A percentile compares a stretch with the other conserved stretches of the same genome.
Evolutionary conservation across 2,329 filamentous ascomycete genomes (phyloP).

Genomic region (Cladosporium sp.): DNA sequence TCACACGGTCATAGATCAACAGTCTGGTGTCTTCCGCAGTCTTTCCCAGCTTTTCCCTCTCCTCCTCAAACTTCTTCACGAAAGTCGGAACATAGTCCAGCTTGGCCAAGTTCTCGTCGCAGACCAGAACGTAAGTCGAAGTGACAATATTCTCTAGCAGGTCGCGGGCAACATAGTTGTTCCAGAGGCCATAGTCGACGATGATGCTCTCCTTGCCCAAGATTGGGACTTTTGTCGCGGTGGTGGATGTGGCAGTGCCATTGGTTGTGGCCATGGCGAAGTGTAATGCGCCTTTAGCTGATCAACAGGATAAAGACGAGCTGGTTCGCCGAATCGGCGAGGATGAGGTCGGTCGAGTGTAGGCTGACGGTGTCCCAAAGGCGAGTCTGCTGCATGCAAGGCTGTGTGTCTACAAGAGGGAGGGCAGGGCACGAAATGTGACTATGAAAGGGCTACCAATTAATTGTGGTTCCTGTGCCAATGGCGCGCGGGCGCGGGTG

Average conservation of each 20-base stretch:
- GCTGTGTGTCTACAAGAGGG: background rate
- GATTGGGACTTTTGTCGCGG: constrained; percentile 67
- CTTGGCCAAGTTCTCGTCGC: constrained; percentile 84
- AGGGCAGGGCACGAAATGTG: background rate
- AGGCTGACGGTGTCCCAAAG: constrained; percentile 27
- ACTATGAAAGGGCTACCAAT: constrained; percentile 4
- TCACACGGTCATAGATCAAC: constrained; percentile 79
- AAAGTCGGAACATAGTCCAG: constrained; percentile 75
- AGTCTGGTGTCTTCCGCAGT: constrained; percentile 57
- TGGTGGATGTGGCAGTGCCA: constrained; percentile 18
- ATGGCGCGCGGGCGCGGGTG: background rate
- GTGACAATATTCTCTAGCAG: constrained; percentile 72
- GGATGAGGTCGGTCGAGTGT: constrained; percentile 23
- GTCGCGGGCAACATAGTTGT: constrained; percentile 74
- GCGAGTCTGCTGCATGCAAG: constrained; percentile 28
- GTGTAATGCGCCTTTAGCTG: constrained; percentile 18
- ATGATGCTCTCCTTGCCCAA: constrained; percentile 86
- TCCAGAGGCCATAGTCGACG: constrained; percentile 88
- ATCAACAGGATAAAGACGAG: constrained; percentile 26
- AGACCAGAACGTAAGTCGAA: constrained; percentile 93
- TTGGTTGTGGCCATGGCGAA: constrained; percentile 19
- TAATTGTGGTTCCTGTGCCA: constrained; percentile 4
- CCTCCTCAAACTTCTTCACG: constrained; percentile 57
- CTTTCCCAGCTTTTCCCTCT: constrained; percentile 34
- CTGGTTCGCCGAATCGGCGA: constrained; percentile 22